Percentiles rank a stretch among this genome's conserved stretches.
Conservation (phyloP, 208 protist species). For the Leishmania aethiopica region DNA sequence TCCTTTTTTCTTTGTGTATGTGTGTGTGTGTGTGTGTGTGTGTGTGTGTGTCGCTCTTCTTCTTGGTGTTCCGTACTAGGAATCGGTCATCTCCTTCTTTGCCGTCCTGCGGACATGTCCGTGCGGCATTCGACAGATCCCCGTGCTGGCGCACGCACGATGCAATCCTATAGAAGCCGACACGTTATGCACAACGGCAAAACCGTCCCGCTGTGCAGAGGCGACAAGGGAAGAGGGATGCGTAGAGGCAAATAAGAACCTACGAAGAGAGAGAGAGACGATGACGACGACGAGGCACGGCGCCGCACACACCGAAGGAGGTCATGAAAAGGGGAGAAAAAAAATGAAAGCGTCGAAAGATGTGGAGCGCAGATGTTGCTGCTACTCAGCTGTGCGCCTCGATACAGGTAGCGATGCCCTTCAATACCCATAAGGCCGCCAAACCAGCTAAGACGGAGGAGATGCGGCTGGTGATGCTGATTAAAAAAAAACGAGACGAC, state of each 20-base stretch:
- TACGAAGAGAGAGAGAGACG: not conserved
- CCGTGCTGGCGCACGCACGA: not conserved
- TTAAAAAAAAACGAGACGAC: not conserved
- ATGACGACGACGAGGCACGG: not conserved
- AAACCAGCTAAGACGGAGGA: not conserved
- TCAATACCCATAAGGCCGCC: not conserved
- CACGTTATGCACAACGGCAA: not conserved
- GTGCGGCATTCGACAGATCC: not conserved
- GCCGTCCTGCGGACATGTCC: not conserved
- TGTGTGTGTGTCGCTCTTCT: not conserved
- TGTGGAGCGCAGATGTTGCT: not conserved
- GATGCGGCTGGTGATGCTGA: not conserved
- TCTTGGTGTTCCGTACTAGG: not conserved
- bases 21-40: too few relatives aligned
- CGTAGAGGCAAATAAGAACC: not conserved
- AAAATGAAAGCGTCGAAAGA: not conserved
- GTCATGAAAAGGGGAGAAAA: slow-evolving; percentile 1
- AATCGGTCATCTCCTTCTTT: not conserved
- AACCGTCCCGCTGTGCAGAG: not conserved
- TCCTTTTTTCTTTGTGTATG: not conserved
- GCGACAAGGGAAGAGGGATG: not conserved
- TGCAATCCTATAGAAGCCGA: not conserved
- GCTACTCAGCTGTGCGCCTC: not conserved
- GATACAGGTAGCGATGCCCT: not conserved
- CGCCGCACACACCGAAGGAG: not conserved